Base-by-base conservation (phyloP, 345 rosid species). In the Hirschfeldia incana region DNA sequence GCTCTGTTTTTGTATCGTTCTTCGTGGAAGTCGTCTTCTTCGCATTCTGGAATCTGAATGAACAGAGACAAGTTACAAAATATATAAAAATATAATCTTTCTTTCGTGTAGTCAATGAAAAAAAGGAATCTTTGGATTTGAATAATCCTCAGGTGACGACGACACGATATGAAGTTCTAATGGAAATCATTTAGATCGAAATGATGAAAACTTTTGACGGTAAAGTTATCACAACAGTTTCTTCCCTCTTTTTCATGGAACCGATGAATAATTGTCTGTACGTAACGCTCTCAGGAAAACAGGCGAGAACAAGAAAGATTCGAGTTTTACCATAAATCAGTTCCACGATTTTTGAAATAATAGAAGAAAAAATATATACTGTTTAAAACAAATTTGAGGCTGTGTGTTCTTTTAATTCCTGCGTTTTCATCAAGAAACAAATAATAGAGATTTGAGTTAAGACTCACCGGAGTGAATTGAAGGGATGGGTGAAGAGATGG, bases 1-100 rank as follows among this genome's bases (percentile, higher is more conserved):
- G 80, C 72, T 82, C 82, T 82, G 85, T 74, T 82, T 78, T 60
- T 70, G 72, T 65, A 73, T 70, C 73, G 55, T 34, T 82, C 81
- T 73, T 77, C 82, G 30, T 82, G 70, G 12, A 64, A 72, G 34
- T 82, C 89, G 59, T 82, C 88, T 73, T 84, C 89, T 32, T 90
- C 93, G 29, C 92, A 87, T 83, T 95, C 98, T 80, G 84, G 91
- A 88, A 95, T 93, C 99, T 93, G 91, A 80, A 70, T 8, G 2
- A 26, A 15, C 57, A 74, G 15, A 75, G n/a, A 51, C 2, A 51
- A 51, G 57, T 51, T n/a, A 5, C 21, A 21, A 21, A 21, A 21
- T 21, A 21, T 21, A 21, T 21, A 21, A 21, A 21, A 0, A 21
- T 21, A 21, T 21, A 21, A 21, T 21, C 21, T 21, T 21, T 21